These are phyloP conservation scores for Chaetomium olivaceum DNA, from an alignment of 2,329 filamentous ascomycete genomes.

Conservation along the genomic window DNA sequence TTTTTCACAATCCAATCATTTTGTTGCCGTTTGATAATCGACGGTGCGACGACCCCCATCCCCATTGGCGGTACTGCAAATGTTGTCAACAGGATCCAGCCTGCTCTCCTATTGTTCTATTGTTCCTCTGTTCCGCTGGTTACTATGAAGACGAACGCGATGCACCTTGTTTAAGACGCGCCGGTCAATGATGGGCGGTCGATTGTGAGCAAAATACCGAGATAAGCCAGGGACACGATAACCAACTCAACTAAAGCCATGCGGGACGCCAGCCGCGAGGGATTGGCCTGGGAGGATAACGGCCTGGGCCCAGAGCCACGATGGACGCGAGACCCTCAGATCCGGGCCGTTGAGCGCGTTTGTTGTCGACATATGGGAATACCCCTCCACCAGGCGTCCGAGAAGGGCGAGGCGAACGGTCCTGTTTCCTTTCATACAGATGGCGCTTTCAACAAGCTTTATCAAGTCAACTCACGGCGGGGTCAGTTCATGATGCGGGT, in stretches of 20 bases:
- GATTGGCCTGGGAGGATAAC: conserved; percentile 32
- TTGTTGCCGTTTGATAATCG: background rate
- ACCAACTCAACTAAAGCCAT: conserved; percentile 9
- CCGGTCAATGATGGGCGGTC: conserved; percentile 1
- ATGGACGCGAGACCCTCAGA: conserved; percentile 35
- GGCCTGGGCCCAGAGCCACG: conserved; percentile 30
- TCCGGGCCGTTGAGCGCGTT: conserved; percentile 31
- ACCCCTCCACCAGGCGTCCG: conserved; percentile 5
- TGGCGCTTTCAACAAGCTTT: conserved; percentile 39
- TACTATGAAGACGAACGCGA: background rate
- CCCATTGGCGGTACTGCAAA: conserved; percentile 5
- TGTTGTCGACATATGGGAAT: conserved; percentile 33
- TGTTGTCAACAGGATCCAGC: background rate
- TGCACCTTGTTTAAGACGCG: conserved; percentile 14
- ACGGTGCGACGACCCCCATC: background rate
- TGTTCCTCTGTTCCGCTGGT: background rate
- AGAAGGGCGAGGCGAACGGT: conserved; percentile 23
- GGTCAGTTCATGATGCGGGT: conserved; percentile 32
- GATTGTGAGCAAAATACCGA: background rate
- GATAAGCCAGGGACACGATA: background rate
- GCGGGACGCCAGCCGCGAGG: conserved; percentile 28
- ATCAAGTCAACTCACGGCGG: conserved; percentile 28
- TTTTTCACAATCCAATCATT: conserved; percentile 26
- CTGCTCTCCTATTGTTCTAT: background rate
- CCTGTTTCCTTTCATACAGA: conserved; percentile 32